Base-by-base conservation (phyloP, 371 early-diverging fungal species). In the Rhizopus arrhizus region DNA sequence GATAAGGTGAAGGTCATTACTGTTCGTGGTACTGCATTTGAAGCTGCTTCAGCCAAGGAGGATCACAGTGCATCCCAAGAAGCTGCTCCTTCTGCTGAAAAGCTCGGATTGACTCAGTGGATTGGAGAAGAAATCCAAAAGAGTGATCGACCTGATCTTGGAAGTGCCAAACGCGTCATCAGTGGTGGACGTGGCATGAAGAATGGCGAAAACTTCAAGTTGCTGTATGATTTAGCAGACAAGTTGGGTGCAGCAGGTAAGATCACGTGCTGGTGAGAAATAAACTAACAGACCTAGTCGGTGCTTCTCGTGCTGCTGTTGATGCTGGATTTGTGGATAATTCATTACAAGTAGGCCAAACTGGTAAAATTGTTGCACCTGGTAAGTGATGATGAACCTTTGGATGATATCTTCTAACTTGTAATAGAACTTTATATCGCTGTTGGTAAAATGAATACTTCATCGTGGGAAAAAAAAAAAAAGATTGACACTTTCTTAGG, bases 291-390 rank as follows among this genome's bases (percentile, higher is more conserved):
- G 22, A 50, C 22, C 15, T 56, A 92, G 97, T 97, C 48, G 97
- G 97, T 68, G 98, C 97, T 28, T 96, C 97, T 57, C 93, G 98
- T 68, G 98, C 97, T 61, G 98, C 98, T 52, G 97, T 97, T 22
- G 98, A 98, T 85, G 94, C 96, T 56, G 97, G 97, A 40, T 98
- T 89, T 79, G 96, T 93, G 59, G 90, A 90, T 77, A 97, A 98
- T 82, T 93, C 94, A 34, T 79, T 97, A 47, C 97, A 98, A 83
- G 93, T 98, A 53, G 98, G 98, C 13, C 98, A 98, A 78, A 98
- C 98, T 11, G 98, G 98, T 62, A 97, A 97, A 82, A 94, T 97
- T 59, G 91, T 98, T 62, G 98, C 98, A 15, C 98, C 98, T 47
- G 87, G 85, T 77, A 75, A 65, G 70, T 58, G 22, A n/a, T 42